Conservation (phyloP, 2,329 filamentous ascomycete species). For the Claviceps sp. region DNA sequence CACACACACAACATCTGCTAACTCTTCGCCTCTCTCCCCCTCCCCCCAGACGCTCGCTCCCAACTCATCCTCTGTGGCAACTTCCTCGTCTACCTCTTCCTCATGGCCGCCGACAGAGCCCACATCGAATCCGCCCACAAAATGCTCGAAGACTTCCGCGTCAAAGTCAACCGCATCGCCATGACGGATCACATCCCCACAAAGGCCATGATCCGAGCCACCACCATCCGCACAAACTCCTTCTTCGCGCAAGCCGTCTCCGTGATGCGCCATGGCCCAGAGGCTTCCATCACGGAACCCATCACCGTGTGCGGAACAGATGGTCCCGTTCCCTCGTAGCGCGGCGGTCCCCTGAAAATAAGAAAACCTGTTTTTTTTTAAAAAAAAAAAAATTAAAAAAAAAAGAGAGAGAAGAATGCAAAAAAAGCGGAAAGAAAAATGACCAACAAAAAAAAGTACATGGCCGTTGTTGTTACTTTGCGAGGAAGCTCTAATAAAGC, state of each 20-base stretch:
- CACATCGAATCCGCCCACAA: constrained; percentile 23
- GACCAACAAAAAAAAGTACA: too few relatives aligned
- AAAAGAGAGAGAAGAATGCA: too few relatives aligned
- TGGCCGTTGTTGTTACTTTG: too few relatives aligned
- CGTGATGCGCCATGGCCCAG: constrained; percentile 12
- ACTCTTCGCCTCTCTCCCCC: background rate
- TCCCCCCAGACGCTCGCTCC: constrained; percentile 20
- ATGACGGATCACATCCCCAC: constrained; percentile 17
- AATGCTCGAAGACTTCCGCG: constrained; percentile 24
- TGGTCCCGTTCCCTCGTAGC: background rate
- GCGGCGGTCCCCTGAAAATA: background rate
- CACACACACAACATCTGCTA: too few relatives aligned
- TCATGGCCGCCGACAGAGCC: constrained; percentile 23
- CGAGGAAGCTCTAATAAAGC: too few relatives aligned
- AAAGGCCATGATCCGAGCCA: constrained; percentile 21
- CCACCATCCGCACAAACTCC: constrained; percentile 24
- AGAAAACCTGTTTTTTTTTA: background rate
- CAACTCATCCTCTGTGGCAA: constrained; percentile 34
- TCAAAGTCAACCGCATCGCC: constrained; percentile 21
- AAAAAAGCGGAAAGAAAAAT: too few relatives aligned
- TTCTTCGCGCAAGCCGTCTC: constrained; percentile 25
- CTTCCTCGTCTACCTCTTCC: constrained; percentile 34
- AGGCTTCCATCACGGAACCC: constrained; percentile 6
- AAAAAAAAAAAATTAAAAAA: too few relatives aligned
- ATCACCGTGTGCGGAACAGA: constrained; percentile 6